Conservation (phyloP, 306 rosid genomes). For the Elaeagnus macrophylla region DNA sequence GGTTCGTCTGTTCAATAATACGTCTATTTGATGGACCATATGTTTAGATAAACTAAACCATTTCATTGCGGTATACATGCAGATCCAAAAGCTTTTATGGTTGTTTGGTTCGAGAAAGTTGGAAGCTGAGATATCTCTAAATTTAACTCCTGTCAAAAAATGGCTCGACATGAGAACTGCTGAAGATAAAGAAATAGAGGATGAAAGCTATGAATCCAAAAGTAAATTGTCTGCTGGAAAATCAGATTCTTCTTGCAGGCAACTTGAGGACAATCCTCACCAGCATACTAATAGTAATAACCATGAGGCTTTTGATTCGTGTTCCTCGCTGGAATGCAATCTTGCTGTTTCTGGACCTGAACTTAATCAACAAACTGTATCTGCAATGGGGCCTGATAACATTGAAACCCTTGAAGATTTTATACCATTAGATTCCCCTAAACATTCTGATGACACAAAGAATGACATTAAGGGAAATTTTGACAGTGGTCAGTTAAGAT, state of each 20-base stretch:
- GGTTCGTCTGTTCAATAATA: neutral
- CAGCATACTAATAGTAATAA: constrained; percentile 20
- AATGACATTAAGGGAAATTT: neutral
- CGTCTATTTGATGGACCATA: neutral
- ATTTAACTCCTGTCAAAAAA: constrained; percentile 3
- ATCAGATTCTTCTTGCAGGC: constrained; percentile 2
- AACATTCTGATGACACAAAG: neutral
- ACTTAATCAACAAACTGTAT: neutral
- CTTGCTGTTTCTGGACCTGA: constrained; percentile 1
- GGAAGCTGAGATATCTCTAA: constrained; percentile 8
- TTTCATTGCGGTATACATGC: constrained; percentile 14
- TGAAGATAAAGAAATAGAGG: constrained; percentile 10
- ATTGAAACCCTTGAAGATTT: neutral
- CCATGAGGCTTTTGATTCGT: constrained; percentile 25
- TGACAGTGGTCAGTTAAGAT: neutral
- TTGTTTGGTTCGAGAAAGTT: constrained; percentile 34
- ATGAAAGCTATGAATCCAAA: neutral
- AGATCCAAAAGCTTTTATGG: constrained; percentile 39
- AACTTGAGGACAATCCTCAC: constrained; percentile 11
- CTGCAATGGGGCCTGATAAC: neutral
- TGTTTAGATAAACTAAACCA: neutral
- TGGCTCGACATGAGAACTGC: neutral
- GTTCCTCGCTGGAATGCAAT: constrained; percentile 7
- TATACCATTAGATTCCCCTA: neutral
- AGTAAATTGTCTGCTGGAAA: constrained; percentile 19